Percentiles rank a stretch among this genome's conserved stretches.
These are phyloP conservation scores for Tuber aestivum DNA, from an alignment of 495 filamentous ascomycete genomes.

Conservation along the genomic window DNA sequence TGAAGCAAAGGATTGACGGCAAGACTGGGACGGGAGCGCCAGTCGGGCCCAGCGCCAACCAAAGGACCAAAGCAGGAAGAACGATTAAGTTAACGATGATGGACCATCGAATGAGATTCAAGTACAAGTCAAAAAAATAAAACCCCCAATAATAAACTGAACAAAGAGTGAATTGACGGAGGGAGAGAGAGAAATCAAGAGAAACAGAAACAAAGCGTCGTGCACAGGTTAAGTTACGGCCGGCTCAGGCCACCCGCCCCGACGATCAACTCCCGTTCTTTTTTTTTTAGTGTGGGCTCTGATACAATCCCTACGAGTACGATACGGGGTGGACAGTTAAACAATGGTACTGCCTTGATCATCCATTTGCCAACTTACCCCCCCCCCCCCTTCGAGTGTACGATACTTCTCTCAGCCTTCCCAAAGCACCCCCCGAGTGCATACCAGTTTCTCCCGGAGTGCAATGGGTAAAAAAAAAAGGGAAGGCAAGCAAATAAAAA, in stretches of 20 bases:
- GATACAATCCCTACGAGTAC: neutral
- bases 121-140: neutral
- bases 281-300: slow-evolving; percentile 24
- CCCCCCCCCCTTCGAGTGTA: neutral
- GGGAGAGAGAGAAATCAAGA: slow-evolving; percentile 24
- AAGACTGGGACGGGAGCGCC: slow-evolving; percentile 5
- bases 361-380: neutral
- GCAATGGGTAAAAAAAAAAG: slow-evolving; percentile 1
- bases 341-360: neutral
- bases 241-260: slow-evolving; percentile 36
- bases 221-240: slow-evolving; percentile 33
- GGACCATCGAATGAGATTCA: neutral
- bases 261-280: slow-evolving; percentile 37
- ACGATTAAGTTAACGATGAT: no score
- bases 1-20: slow-evolving; percentile 5
- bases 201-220: slow-evolving; percentile 31
- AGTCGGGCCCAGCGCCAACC: neutral
- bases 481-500: neutral
- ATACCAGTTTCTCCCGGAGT: neutral
- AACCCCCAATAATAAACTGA: neutral
- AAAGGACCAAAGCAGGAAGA: neutral
- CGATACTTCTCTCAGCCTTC: neutral
- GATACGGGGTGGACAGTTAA: neutral
- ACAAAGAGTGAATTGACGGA: slow-evolving; percentile 1
- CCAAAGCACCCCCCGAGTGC: neutral